Conservation (phyloP, 139 green algal genomes). For the Axilococcus clingmanii region DNA sequence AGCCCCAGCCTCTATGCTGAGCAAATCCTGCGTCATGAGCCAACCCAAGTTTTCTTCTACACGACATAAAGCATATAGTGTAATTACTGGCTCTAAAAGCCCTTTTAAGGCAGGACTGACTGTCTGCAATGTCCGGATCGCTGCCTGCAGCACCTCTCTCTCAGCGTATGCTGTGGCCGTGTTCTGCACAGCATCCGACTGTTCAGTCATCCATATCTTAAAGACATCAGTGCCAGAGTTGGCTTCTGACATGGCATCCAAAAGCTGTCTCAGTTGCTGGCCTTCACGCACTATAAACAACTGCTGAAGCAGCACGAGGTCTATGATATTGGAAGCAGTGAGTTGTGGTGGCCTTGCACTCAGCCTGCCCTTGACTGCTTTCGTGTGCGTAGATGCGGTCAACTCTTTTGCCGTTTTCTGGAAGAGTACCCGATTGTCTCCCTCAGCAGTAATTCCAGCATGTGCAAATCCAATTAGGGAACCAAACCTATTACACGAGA, state of each 20-base stretch:
- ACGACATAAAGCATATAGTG: slow-evolving; percentile 55
- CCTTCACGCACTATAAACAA: slow-evolving; percentile 44
- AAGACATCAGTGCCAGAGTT: slow-evolving; percentile 39
- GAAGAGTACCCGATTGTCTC: slow-evolving; percentile 83
- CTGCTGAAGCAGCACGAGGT: slow-evolving; percentile 28
- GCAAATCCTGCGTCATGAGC: slow-evolving; percentile 56
- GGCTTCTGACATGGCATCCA: slow-evolving; percentile 25
- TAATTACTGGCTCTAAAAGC: slow-evolving; percentile 39
- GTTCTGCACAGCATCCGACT: slow-evolving; percentile 67
- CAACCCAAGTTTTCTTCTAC: slow-evolving; percentile 66
- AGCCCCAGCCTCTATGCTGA: slow-evolving; percentile 31
- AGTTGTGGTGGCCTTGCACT: not conserved
- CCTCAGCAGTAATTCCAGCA: slow-evolving; percentile 85
- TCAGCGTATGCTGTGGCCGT: slow-evolving; percentile 59
- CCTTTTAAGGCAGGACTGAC: slow-evolving; percentile 10
- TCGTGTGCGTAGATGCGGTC: slow-evolving; percentile 8
- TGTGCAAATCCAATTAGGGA: slow-evolving; percentile 80
- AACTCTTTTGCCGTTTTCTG: slow-evolving; percentile 64
- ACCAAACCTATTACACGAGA: slow-evolving; percentile 81
- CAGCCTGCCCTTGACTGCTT: slow-evolving; percentile 10
- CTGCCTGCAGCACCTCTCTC: slow-evolving; percentile 67
- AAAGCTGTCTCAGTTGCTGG: slow-evolving; percentile 47
- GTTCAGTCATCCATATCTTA: slow-evolving; percentile 79
- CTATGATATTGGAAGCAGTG: not conserved
- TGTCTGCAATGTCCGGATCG: slow-evolving; percentile 16